phyloP scores from a whole-genome alignment of 768 basidiomycete genomes.

The Neoboletus subvelutipes region DNA sequence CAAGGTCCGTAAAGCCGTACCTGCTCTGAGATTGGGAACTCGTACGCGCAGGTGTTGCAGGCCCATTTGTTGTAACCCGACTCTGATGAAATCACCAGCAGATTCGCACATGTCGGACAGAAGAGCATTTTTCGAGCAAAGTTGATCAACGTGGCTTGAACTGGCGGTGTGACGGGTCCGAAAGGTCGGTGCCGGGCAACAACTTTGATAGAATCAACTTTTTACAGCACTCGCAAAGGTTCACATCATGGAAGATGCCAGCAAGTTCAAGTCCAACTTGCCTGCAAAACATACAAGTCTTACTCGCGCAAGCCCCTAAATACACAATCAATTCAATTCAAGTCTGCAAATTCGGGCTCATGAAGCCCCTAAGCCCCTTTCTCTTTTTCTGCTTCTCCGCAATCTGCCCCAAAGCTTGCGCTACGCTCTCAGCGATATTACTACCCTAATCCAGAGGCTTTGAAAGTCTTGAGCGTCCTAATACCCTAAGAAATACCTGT shows the following conservation, averaged over 20 bases:
- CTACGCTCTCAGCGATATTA: background rate
- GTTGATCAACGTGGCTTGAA: background rate
- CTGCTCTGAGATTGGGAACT: constrained; percentile 51
- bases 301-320: background rate
- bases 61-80: constrained; percentile 90
- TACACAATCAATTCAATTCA: background rate
- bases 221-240: background rate
- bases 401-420: background rate
- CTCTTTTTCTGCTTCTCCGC: background rate
- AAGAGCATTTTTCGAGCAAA: constrained; percentile 67
- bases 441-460: background rate
- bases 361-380: background rate
- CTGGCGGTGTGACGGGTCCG: background rate
- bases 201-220: background rate
- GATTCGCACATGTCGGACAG: constrained; percentile 92
- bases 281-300: background rate
- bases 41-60: constrained; percentile 92
- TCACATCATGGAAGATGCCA: background rate
- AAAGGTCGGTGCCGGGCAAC: background rate
- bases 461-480: background rate
- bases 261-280: background rate
- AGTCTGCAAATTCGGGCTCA: background rate
- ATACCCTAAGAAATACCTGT: background rate
- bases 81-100: constrained; percentile 74
- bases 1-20: background rate